These are phyloP conservation scores for Mesembryanthemum crystallinum DNA, from an alignment of 148 eudicot genomes.

Conservation along the genomic window DNA sequence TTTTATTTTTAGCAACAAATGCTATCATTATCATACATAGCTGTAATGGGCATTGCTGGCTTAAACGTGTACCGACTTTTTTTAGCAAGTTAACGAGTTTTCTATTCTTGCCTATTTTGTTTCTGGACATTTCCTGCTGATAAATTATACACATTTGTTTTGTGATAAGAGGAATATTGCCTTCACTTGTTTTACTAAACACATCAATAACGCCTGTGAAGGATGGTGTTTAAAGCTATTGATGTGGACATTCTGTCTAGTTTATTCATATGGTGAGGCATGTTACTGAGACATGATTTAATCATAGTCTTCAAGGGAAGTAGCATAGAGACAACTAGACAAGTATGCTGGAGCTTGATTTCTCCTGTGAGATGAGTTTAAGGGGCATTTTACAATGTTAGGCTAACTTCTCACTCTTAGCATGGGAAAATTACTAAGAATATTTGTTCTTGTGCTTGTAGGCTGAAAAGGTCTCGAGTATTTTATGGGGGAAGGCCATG, in stretches of 20 bases:
- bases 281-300: not conserved
- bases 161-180: not conserved
- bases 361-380: not conserved
- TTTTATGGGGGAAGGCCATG: not conserved
- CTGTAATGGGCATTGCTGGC: conserved; percentile 1
- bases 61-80: not conserved
- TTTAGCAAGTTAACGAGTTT: not conserved
- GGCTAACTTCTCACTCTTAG: not conserved
- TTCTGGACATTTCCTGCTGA: not conserved
- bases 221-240: not conserved
- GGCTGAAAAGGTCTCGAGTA: not conserved
- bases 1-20: no score
- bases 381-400: no score
- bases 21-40: no score
- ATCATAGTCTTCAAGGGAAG: not conserved
- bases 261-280: not conserved
- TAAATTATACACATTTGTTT: not conserved
- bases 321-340: not conserved
- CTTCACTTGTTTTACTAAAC: not conserved
- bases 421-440: not conserved
- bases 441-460: not conserved
- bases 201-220: not conserved
- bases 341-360: not conserved
- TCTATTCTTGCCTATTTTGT: not conserved
- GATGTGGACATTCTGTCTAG: not conserved